These are phyloP conservation scores for Penicillium bovifimosum DNA, from an alignment of 495 filamentous ascomycete species.

Conservation along the genomic window DNA sequence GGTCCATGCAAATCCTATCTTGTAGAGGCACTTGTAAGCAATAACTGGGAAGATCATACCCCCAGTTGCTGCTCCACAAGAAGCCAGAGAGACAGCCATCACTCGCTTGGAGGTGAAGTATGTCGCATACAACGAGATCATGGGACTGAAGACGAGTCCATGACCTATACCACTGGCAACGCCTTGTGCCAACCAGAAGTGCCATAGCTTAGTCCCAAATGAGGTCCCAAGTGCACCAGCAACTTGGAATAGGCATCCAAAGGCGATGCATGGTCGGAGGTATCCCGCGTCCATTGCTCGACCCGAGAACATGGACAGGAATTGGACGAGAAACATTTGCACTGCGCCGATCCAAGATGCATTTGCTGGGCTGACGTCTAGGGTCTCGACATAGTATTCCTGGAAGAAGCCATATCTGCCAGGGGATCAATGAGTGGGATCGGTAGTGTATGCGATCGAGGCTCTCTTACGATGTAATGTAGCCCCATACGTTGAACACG, in stretches of 20 bases:
- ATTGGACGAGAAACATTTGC: conserved; percentile 30
- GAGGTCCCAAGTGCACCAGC: conserved; percentile 62
- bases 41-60: conserved; percentile 66
- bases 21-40: conserved; percentile 53
- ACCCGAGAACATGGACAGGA: conserved; percentile 42
- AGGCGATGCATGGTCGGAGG: conserved; percentile 47
- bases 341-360: conserved; percentile 56
- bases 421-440: background rate
- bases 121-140: conserved; percentile 52
- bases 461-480: conserved; percentile 37
- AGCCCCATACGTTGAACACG: conserved; percentile 60
- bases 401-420: conserved; percentile 65
- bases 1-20: conserved; percentile 66
- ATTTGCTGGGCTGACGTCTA: conserved; percentile 43
- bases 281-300: conserved; percentile 55
- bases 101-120: conserved; percentile 60
- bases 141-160: conserved; percentile 60
- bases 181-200: conserved; percentile 69
- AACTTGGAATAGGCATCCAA: conserved; percentile 48
- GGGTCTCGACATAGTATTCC: conserved; percentile 51
- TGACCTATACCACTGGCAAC: conserved; percentile 59
- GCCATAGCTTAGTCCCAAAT: conserved; percentile 50
- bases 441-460: background rate
- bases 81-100: conserved; percentile 56
- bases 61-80: conserved; percentile 58